Evolutionary conservation across 371 early-diverging fungal species (phyloP).

Genomic region (Mucor racemosus): DNA sequence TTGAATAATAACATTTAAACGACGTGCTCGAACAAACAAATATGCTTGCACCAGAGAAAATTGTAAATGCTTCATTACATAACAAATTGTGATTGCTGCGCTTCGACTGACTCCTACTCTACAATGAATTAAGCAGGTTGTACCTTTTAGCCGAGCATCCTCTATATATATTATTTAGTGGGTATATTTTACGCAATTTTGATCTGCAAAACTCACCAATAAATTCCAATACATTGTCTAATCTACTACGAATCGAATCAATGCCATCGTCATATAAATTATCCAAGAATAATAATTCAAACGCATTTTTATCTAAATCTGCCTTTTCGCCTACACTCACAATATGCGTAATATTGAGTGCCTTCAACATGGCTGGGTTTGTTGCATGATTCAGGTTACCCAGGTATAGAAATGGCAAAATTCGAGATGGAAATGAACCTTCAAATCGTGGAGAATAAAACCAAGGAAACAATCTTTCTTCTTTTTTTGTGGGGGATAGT

Average conservation of each 20-base stretch:
- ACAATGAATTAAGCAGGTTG: constrained; percentile 62
- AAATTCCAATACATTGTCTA: constrained; percentile 56
- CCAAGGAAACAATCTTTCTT: constrained; percentile 50
- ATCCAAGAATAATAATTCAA: constrained; percentile 52
- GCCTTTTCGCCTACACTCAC: constrained; percentile 70
- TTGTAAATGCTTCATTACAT: constrained; percentile 61
- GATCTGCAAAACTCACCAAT: constrained; percentile 52
- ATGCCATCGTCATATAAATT: constrained; percentile 73
- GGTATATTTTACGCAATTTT: not conserved
- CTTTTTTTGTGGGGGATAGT: constrained; percentile 23
- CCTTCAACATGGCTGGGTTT: constrained; percentile 63
- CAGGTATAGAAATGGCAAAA: constrained; percentile 65
- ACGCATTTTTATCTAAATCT: constrained; percentile 38
- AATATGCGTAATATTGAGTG: constrained; percentile 62
- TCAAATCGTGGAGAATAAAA: constrained; percentile 67
- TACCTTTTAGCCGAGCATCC: constrained; percentile 34
- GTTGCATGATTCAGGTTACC: constrained; percentile 73
- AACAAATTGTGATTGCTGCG: constrained; percentile 70
- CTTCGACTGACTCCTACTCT: constrained; percentile 72
- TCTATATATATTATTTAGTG: constrained; percentile 22
- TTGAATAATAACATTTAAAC: constrained; percentile 71
- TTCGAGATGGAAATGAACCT: constrained; percentile 69
- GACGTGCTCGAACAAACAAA: constrained; percentile 65
- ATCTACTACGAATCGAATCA: constrained; percentile 57
- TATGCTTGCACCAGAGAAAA: constrained; percentile 63